These are phyloP conservation scores for Penicillium frequentans DNA, from an alignment of 2,329 filamentous ascomycete species.

Conservation along the genomic window DNA sequence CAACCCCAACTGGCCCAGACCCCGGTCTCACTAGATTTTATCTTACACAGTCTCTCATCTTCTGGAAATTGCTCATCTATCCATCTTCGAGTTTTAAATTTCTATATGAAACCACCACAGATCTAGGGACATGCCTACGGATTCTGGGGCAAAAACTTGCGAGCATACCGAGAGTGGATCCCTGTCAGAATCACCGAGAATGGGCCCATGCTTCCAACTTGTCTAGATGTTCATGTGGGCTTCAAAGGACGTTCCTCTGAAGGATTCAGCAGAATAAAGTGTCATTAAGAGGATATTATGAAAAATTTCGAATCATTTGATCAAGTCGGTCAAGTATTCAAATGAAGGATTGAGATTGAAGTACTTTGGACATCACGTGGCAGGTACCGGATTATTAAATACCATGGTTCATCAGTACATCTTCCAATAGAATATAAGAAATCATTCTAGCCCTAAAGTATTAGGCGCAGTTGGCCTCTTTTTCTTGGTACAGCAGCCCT, in stretches of 20 bases:
- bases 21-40: background rate
- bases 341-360: background rate
- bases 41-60: background rate
- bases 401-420: background rate
- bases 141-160: background rate
- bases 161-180: conserved; percentile 5
- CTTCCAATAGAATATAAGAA: too few relatives aligned
- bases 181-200: conserved; percentile 6
- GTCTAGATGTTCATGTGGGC: background rate
- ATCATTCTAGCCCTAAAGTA: too few relatives aligned
- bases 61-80: background rate
- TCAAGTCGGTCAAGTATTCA: background rate
- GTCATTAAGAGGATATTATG: background rate
- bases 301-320: background rate
- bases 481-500: too few relatives aligned
- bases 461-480: too few relatives aligned
- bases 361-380: background rate
- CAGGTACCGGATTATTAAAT: background rate
- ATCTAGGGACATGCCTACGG: background rate
- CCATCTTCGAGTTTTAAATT: background rate
- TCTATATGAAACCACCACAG: background rate
- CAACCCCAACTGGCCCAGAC: conserved; percentile 4
- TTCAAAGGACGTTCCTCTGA: background rate
- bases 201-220: conserved; percentile 4
- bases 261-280: background rate